Evolutionary conservation across 2,329 filamentous ascomycete genomes (phyloP).

Genomic region (Diaporthe citriasiana): DNA sequence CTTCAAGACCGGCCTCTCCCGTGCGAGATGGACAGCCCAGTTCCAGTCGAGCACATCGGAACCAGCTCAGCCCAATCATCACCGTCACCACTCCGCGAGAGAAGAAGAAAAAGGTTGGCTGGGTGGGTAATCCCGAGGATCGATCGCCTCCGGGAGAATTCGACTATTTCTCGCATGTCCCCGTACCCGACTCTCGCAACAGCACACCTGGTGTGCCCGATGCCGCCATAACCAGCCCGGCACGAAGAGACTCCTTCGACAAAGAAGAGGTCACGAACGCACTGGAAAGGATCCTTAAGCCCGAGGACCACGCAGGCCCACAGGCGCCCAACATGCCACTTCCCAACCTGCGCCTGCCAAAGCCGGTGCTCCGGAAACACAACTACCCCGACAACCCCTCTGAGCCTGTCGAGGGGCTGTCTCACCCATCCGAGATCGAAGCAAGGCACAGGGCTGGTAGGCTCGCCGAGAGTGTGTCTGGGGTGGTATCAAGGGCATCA

Average conservation of each 20-base stretch:
- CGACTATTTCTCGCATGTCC: conserved; percentile 41
- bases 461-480: conserved; percentile 52
- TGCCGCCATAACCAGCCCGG: conserved; percentile 15
- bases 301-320: conserved; percentile 44
- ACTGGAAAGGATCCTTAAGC: conserved; percentile 45
- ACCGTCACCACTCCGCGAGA: conserved; percentile 40
- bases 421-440: conserved; percentile 51
- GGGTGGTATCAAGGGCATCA: conserved; percentile 49
- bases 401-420: conserved; percentile 40
- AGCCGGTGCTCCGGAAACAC: conserved; percentile 48
- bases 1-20: conserved; percentile 33
- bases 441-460: conserved; percentile 54
- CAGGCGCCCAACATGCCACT: conserved; percentile 13
- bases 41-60: neutral
- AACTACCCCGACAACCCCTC: conserved; percentile 41
- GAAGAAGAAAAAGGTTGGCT: conserved; percentile 49
- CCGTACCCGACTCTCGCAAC: conserved; percentile 40
- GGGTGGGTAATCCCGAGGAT: conserved; percentile 44
- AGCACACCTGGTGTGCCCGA: conserved; percentile 39
- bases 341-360: conserved; percentile 44
- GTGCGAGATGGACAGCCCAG: conserved; percentile 24
- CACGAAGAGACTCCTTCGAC: conserved; percentile 47
- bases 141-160: conserved; percentile 38
- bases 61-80: conserved; percentile 33
- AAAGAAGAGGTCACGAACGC: conserved; percentile 47